A percentile compares a stretch with the other conserved stretches of the same genome.
These are phyloP conservation scores for Lipomyces yamadae DNA, from an alignment of 805 yeast genomes.

Conservation along the genomic window DNA sequence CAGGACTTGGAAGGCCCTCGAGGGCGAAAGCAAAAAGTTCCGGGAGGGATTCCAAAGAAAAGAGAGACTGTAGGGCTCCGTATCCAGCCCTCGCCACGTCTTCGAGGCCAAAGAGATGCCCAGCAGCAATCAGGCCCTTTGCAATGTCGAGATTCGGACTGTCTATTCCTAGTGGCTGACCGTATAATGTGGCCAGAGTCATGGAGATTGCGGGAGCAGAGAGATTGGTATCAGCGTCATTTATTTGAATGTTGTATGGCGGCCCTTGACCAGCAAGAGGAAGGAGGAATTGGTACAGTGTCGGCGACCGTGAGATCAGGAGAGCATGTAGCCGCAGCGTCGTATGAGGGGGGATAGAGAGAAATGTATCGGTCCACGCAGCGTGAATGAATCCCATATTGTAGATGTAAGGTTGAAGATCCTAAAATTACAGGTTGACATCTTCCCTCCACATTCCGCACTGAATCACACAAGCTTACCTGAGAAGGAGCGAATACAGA, in stretches of 20 bases:
- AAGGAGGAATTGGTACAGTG: conserved; percentile 40
- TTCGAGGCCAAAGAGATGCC: conserved; percentile 42
- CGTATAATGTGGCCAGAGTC: conserved; percentile 45
- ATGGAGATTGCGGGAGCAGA: conserved; percentile 42
- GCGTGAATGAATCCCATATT: conserved; percentile 45
- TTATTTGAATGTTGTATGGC: conserved; percentile 41
- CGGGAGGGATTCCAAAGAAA: conserved; percentile 37
- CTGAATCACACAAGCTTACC: neutral
- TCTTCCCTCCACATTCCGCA: neutral
- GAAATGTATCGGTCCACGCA: conserved; percentile 47
- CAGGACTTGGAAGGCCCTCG: conserved; percentile 11
- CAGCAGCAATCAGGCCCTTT: conserved; percentile 44
- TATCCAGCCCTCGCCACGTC: conserved; percentile 41
- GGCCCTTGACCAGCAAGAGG: conserved; percentile 39
- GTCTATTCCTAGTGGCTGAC: conserved; percentile 40
- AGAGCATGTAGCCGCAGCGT: conserved; percentile 45
- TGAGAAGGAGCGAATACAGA: neutral
- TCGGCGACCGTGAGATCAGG: conserved; percentile 45
- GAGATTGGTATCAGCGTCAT: conserved; percentile 39
- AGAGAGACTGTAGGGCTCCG: conserved; percentile 28
- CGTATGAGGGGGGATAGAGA: conserved; percentile 40
- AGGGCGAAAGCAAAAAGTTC: conserved; percentile 41
- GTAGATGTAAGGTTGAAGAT: conserved; percentile 40
- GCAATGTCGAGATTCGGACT: conserved; percentile 38
- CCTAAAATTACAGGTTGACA: conserved; percentile 5